A percentile compares a stretch with the other conserved stretches of the same genome.
These are phyloP conservation scores for Trypanosoma cruzi DNA, from an alignment of 208 protist species.

Conservation along the genomic window DNA sequence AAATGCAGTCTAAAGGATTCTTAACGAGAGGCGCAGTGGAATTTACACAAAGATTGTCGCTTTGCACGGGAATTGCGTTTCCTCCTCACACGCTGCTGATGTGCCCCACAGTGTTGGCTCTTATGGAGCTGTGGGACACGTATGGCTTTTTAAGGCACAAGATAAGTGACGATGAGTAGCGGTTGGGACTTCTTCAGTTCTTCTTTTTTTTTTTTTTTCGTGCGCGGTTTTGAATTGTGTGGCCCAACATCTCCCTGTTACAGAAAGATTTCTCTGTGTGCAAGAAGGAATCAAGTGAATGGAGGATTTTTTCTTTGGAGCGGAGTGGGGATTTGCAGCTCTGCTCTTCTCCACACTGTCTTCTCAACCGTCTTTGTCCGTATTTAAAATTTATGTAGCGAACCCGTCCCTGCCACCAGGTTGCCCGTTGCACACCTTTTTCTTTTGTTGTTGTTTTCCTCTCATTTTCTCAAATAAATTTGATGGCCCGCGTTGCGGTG, in stretches of 20 bases:
- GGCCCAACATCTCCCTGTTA: neutral
- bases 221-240: neutral
- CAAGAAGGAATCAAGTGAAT: neutral
- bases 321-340: neutral
- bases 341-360: neutral
- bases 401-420: too few species aligned
- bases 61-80: slow-evolving; percentile 56
- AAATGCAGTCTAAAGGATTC: slow-evolving; percentile 72
- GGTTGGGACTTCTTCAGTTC: neutral
- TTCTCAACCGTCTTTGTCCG: too few species aligned
- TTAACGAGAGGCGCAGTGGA: slow-evolving; percentile 56
- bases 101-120: slow-evolving; percentile 70
- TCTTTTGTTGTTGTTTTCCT: too few species aligned
- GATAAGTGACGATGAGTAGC: neutral
- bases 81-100: slow-evolving; percentile 70
- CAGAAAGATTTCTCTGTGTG: neutral
- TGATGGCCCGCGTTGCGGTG: too few species aligned
- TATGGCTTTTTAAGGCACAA: slow-evolving; percentile 61
- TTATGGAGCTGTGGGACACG: slow-evolving; percentile 79
- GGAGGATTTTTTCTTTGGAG: neutral
- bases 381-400: too few species aligned
- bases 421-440: too few species aligned
- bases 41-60: slow-evolving; percentile 45
- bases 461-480: too few species aligned
- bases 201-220: slow-evolving; percentile 20